Conservation (phyloP, 2,329 filamentous ascomycete genomes). For the Rutstroemia sp. region DNA sequence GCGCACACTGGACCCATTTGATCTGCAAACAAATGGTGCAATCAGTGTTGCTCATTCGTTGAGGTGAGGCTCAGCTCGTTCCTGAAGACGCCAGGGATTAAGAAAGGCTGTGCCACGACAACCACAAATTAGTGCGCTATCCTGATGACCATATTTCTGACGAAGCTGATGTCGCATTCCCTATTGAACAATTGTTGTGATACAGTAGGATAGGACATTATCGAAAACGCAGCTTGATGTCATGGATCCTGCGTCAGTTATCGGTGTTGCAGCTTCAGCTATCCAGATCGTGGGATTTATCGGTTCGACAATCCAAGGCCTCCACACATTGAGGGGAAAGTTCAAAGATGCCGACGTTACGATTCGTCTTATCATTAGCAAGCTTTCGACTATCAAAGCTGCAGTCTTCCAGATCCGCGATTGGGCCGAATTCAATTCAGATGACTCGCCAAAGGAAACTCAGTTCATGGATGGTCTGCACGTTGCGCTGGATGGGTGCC, state of each 20-base stretch:
- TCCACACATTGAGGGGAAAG: slow-evolving; percentile 10
- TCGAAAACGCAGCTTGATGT: too few relatives aligned
- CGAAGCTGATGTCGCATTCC: too few relatives aligned
- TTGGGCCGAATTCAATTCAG: slow-evolving; percentile 12
- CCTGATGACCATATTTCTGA: too few relatives aligned
- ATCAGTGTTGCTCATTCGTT: too few relatives aligned
- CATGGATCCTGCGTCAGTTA: slow-evolving; percentile 4
- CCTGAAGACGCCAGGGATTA: too few relatives aligned
- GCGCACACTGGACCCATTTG: too few relatives aligned
- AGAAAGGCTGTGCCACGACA: too few relatives aligned
- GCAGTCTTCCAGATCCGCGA: slow-evolving; percentile 11
- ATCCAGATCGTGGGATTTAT: slow-evolving; percentile 6
- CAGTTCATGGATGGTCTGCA: slow-evolving; percentile 28
- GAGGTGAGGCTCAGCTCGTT: too few relatives aligned
- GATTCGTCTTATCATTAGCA: slow-evolving; percentile 8
- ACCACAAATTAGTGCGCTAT: too few relatives aligned
- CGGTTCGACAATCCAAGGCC: slow-evolving; percentile 8
- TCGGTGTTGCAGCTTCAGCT: slow-evolving; percentile 3
- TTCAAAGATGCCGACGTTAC: slow-evolving; percentile 9
- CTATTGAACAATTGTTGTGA: too few relatives aligned
- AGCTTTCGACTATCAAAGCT: slow-evolving; percentile 11
- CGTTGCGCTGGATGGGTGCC: slow-evolving; percentile 31
- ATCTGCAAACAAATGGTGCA: too few relatives aligned
- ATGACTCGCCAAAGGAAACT: slow-evolving; percentile 18
- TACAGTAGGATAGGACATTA: too few relatives aligned